These are phyloP conservation scores for Phytopythium mirpurense DNA, from an alignment of 352 stramenopile genomes.

Conservation along the genomic window DNA sequence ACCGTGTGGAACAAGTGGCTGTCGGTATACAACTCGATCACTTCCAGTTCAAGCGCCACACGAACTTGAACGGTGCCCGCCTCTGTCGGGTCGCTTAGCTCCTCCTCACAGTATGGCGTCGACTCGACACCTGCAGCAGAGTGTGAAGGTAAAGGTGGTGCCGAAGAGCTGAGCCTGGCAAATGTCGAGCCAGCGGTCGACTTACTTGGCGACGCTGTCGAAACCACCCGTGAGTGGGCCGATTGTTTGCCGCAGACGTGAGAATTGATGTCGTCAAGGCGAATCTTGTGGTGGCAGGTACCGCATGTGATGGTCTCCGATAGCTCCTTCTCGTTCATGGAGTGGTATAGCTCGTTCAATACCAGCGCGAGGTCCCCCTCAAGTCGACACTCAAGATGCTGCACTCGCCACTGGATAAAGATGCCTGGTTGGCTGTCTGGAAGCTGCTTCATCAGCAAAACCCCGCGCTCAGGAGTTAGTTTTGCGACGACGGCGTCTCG, in stretches of 20 bases:
- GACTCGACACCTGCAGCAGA: neutral
- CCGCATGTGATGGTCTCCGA: conserved; percentile 47
- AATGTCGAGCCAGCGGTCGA: neutral
- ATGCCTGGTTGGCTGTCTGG: conserved; percentile 11
- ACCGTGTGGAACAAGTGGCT: conserved; percentile 30
- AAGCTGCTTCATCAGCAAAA: conserved; percentile 41
- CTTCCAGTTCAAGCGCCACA: conserved; percentile 36
- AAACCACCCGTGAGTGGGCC: neutral
- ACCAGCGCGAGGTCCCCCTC: conserved; percentile 42
- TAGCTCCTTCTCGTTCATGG: conserved; percentile 50
- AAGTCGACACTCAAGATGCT: conserved; percentile 33
- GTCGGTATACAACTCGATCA: conserved; percentile 43
- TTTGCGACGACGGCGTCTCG: conserved; percentile 42
- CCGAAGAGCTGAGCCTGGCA: no score
- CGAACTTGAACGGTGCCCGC: conserved; percentile 15
- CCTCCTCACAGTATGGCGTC: neutral
- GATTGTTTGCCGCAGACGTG: conserved; percentile 29
- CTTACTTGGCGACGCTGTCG: neutral
- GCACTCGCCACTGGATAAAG: conserved; percentile 47
- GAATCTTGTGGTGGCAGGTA: conserved; percentile 53
- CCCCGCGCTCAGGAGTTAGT: conserved; percentile 48
- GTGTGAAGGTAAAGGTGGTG: neutral
- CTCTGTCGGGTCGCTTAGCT: neutral
- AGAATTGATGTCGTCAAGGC: conserved; percentile 43
- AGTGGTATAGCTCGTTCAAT: conserved; percentile 48